Evolutionary conservation across 495 filamentous ascomycete genomes (phyloP).

Genomic region (Cryomyces minteri): DNA sequence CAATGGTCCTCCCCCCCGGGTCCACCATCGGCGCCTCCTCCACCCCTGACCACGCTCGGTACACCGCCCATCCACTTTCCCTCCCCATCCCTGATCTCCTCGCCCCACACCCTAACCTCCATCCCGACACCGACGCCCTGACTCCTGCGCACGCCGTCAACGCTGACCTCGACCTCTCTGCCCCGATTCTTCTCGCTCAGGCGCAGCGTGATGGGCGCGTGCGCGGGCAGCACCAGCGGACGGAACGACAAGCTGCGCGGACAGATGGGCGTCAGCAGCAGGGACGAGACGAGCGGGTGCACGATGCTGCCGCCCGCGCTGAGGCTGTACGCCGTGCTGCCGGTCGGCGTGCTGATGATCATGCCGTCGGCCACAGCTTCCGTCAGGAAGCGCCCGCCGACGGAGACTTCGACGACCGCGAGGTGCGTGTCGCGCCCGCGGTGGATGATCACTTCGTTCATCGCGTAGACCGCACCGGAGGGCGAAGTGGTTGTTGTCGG

Average conservation of each 20-base stretch:
- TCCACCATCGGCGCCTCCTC: slow-evolving; percentile 21
- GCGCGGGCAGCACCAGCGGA: slow-evolving; percentile 72
- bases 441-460: slow-evolving; percentile 91
- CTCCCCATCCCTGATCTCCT: slow-evolving; percentile 41
- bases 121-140: slow-evolving; percentile 57
- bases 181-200: slow-evolving; percentile 70
- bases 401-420: slow-evolving; percentile 71
- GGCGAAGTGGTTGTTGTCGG: slow-evolving; percentile 1
- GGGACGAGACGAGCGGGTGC: slow-evolving; percentile 72
- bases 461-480: slow-evolving; percentile 49
- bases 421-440: slow-evolving; percentile 79
- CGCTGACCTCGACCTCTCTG: slow-evolving; percentile 69
- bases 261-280: slow-evolving; percentile 87
- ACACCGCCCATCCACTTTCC: slow-evolving; percentile 42
- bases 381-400: slow-evolving; percentile 72
- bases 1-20: slow-evolving; percentile 54
- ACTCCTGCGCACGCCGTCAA: slow-evolving; percentile 62
- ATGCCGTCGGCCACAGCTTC: slow-evolving; percentile 90
- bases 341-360: slow-evolving; percentile 82
- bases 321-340: slow-evolving; percentile 88
- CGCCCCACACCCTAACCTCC: slow-evolving; percentile 76
- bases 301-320: slow-evolving; percentile 86
- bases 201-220: slow-evolving; percentile 65
- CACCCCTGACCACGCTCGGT: slow-evolving; percentile 43
- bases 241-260: slow-evolving; percentile 82